Base-by-base conservation (phyloP, 108 stramenopile genomes). In the Seminavis robusta region DNA sequence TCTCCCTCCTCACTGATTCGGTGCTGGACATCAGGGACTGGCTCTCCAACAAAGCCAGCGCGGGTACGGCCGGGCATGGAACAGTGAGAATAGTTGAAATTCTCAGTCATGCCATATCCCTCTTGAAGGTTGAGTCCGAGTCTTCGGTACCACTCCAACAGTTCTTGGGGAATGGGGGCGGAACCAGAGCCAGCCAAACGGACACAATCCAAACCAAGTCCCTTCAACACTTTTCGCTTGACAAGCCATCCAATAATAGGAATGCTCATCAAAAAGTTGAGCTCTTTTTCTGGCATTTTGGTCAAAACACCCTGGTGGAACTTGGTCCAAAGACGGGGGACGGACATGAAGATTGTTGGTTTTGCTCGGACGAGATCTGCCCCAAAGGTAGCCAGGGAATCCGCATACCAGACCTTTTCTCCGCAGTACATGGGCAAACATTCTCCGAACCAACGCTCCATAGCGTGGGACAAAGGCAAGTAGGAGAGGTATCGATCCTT, bases 81-180 rank as follows among this genome's bases (percentile, higher is more conserved):
- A 16, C 59, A 16, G 55, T 88, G 86, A 10, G 82, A 84, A 52
- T 81, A 88, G 69, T 88, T 88, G 78, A 88, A 88, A 43, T 88
- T 88, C 65, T 88, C 86, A 0, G 86, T 88, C 86, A 88, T 88
- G 11, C 86, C 86, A 60, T 88, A 88, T 27, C 86, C 86, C 52
- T 88, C 86, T 37, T 79, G 44, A 48, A 88, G 61, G 45, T 88
- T 78, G 47, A 88, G 52, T 33, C 86, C 86, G 52, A 88, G 64
- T 8, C 49, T 50, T 39, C 72, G 67, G 47, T 88, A 88, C 86
- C 86, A 88, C 7, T 55, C 44, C 28, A 88, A 36, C 25, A 88
- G 52, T 24, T 67, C 74, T 11, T 55, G 51, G 5, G 86, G 86
- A 37, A 88, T 65, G 6, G 86, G 86, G 2, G 86, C 86, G 62